A percentile compares a stretch with the other conserved stretches of the same genome.
Conservation (phyloP, 2,329 filamentous ascomycete species). For the Alternaria gansuensis region DNA sequence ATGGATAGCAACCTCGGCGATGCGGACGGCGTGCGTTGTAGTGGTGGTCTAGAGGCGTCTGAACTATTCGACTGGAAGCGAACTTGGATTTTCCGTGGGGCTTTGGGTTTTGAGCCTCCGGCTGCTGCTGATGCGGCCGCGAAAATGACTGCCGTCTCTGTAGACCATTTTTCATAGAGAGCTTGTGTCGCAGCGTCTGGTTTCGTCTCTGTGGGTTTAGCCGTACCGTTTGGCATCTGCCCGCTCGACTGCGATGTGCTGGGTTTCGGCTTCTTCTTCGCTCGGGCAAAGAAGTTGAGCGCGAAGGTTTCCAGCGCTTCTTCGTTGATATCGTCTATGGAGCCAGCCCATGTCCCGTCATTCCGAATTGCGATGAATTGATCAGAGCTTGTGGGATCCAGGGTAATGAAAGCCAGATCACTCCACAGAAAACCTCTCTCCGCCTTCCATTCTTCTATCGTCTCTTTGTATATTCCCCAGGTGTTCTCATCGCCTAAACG, state of each 20-base stretch:
- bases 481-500: constrained; percentile 33
- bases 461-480: constrained; percentile 48
- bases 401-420: constrained; percentile 42
- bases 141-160: constrained; percentile 37
- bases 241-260: constrained; percentile 15
- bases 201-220: constrained; percentile 12
- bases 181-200: constrained; percentile 36
- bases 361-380: constrained; percentile 50
- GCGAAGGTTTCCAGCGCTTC: constrained; percentile 46
- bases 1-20: constrained; percentile 30
- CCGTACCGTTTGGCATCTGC: constrained; percentile 6
- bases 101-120: constrained; percentile 25
- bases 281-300: constrained; percentile 41
- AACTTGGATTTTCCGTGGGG: constrained; percentile 39
- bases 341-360: constrained; percentile 49
- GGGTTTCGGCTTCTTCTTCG: constrained; percentile 31
- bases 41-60: constrained; percentile 26
- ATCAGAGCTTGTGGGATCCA: constrained; percentile 42
- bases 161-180: constrained; percentile 46
- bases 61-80: constrained; percentile 41
- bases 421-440: constrained; percentile 45
- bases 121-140: constrained; percentile 40
- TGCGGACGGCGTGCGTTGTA: constrained; percentile 47
- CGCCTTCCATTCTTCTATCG: constrained; percentile 48
- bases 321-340: constrained; percentile 47